Percentiles rank a stretch among this genome's conserved stretches.
Conservation (phyloP, 2,329 filamentous ascomycete species). For the Dactylellina sp. region DNA sequence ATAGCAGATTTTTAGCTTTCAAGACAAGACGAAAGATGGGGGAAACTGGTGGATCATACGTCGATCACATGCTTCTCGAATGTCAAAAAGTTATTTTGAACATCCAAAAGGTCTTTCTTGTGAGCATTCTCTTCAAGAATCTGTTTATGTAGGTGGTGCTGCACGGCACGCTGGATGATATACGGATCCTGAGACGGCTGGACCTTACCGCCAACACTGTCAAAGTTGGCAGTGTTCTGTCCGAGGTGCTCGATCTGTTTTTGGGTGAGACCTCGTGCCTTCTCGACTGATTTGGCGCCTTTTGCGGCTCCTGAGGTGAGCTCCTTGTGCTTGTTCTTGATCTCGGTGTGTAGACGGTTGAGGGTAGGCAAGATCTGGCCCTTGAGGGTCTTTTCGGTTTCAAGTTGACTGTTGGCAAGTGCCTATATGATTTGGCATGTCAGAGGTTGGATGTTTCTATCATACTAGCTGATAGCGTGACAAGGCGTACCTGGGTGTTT, state of each 20-base stretch:
- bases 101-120: slow-evolving; percentile 85
- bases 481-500: slow-evolving; percentile 77
- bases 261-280: slow-evolving; percentile 84
- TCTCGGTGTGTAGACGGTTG: slow-evolving; percentile 90
- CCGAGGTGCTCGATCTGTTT: slow-evolving; percentile 96
- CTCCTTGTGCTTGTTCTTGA: slow-evolving; percentile 96
- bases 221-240: slow-evolving; percentile 82
- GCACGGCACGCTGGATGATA: slow-evolving; percentile 81
- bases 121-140: slow-evolving; percentile 96
- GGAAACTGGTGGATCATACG: neutral
- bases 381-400: slow-evolving; percentile 92
- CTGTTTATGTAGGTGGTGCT: slow-evolving; percentile 88
- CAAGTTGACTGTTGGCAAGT: slow-evolving; percentile 86
- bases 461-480: too few species aligned
- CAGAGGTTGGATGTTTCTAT: slow-evolving; percentile 5
- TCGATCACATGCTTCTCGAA: slow-evolving; percentile 86
- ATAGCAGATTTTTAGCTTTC: neutral
- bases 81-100: slow-evolving; percentile 88
- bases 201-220: slow-evolving; percentile 74
- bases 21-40: too few species aligned
- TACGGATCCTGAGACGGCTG: slow-evolving; percentile 85
- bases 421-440: slow-evolving; percentile 67
- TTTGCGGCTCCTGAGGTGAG: slow-evolving; percentile 83
- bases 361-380: slow-evolving; percentile 86
- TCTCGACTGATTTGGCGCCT: slow-evolving; percentile 89